phyloP scores from a whole-genome alignment of 2,329 filamentous ascomycete species.

The Botrytis pseudocinerea region DNA sequence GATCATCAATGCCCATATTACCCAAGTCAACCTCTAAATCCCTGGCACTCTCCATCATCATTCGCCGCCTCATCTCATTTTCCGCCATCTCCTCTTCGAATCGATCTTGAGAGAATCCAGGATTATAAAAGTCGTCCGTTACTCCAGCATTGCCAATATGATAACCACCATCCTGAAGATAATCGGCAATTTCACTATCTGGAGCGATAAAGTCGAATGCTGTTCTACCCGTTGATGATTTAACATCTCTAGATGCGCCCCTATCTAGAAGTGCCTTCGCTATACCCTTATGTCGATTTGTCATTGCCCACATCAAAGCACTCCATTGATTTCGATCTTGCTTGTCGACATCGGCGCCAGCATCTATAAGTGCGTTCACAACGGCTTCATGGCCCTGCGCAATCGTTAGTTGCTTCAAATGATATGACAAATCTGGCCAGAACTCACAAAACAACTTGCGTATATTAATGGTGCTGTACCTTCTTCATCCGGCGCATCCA shows the following conservation, averaged over 20 bases:
- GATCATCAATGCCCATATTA: constrained; percentile 93
- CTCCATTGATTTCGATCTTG: constrained; percentile 98
- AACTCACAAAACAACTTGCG: constrained; percentile 89
- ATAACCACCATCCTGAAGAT: constrained; percentile 92
- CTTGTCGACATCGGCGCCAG: constrained; percentile 84
- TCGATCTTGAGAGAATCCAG: constrained; percentile 85
- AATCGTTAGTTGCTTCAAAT: constrained; percentile 26
- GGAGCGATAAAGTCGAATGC: constrained; percentile 95
- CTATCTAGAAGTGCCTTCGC: constrained; percentile 90
- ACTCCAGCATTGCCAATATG: constrained; percentile 78
- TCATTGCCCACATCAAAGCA: constrained; percentile 99
- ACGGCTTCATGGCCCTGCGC: constrained; percentile 81
- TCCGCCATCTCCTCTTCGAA: constrained; percentile 98
- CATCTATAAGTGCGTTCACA: constrained; percentile 78
- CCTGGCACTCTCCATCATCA: constrained; percentile 99
- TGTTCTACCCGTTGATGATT: constrained; percentile 89
- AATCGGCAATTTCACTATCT: constrained; percentile 94
- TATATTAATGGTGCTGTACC: constrained; percentile 97
- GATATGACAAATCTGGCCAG: neutral
- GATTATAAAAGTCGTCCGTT: constrained; percentile 88
- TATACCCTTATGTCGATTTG: constrained; percentile 93
- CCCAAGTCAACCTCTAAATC: constrained; percentile 96
- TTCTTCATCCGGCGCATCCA: constrained; percentile 88
- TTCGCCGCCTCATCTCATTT: constrained; percentile 88
- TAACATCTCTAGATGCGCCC: constrained; percentile 92